Conservation (phyloP, 257 asterid genomes). For the Solanum paucissectum region DNA sequence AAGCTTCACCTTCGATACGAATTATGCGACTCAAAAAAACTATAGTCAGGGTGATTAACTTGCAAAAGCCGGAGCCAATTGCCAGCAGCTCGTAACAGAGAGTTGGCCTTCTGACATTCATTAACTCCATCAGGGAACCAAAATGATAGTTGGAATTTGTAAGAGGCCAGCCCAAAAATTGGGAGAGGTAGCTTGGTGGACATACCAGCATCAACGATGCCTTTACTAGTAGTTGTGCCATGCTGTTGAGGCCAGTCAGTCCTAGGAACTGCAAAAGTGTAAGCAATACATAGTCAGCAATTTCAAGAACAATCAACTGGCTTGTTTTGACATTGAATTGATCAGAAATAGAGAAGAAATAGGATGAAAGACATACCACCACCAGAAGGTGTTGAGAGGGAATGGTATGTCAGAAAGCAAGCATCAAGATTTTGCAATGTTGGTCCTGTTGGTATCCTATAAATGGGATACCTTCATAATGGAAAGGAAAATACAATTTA, state of each 20-base stretch:
- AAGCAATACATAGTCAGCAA: not conserved
- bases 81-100: slow-evolving; percentile 57
- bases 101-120: slow-evolving; percentile 45
- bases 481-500: not conserved
- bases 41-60: slow-evolving; percentile 67
- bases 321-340: not conserved
- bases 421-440: slow-evolving; percentile 87
- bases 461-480: slow-evolving; percentile 77
- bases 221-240: slow-evolving; percentile 21
- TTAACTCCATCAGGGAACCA: slow-evolving; percentile 34
- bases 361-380: slow-evolving; percentile 31
- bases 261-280: slow-evolving; percentile 2
- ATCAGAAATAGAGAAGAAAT: not conserved
- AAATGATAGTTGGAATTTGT: slow-evolving; percentile 60
- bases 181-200: slow-evolving; percentile 39
- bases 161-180: slow-evolving; percentile 69
- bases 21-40: slow-evolving; percentile 49
- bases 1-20: slow-evolving; percentile 29
- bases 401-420: slow-evolving; percentile 84
- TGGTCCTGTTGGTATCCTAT: slow-evolving; percentile 88
- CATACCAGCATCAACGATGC: slow-evolving; percentile 18
- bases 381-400: slow-evolving; percentile 51
- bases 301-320: not conserved
- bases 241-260: slow-evolving; percentile 6
- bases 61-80: slow-evolving; percentile 66